Conservation (phyloP, 305 asterid species). For the Striga hermonthica region DNA sequence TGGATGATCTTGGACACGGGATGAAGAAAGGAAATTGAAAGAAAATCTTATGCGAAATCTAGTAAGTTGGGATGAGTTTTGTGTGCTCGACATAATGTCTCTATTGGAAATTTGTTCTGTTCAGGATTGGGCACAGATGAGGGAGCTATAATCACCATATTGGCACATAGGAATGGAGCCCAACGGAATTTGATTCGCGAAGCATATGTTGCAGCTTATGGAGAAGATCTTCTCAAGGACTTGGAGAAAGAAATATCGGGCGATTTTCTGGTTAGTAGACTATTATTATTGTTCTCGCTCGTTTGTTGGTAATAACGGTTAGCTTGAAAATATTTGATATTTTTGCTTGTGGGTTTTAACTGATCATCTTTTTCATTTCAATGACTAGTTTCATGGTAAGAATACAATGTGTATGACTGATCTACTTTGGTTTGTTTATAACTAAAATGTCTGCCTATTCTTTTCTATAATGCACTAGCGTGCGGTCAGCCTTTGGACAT, state of each 20-base stretch:
- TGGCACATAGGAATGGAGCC: slow-evolving; percentile 76
- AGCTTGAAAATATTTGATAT: not conserved
- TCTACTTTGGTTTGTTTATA: not conserved
- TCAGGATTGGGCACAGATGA: slow-evolving; percentile 90
- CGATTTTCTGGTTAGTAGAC: slow-evolving; percentile 60
- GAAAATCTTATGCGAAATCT: not conserved
- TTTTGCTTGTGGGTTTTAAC: not conserved
- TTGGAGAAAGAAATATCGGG: slow-evolving; percentile 75
- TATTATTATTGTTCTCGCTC: not conserved
- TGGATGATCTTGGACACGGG: not conserved
- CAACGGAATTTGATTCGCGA: slow-evolving; percentile 69
- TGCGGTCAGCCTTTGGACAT: slow-evolving; percentile 61
- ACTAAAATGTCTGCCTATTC: not conserved
- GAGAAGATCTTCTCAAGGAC: slow-evolving; percentile 77
- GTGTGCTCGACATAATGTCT: not conserved
- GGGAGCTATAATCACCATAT: slow-evolving; percentile 51
- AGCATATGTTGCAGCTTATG: slow-evolving; percentile 54
- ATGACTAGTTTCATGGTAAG: not conserved
- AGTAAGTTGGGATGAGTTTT: not conserved
- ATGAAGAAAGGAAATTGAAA: not conserved
- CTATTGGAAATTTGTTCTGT: slow-evolving; percentile 20
- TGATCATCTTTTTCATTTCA: not conserved
- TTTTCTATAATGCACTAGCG: slow-evolving; percentile 37
- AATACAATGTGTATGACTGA: not conserved
- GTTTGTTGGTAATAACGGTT: not conserved